Conservation (phyloP, 352 stramenopile species). For the Phytophthora pini region DNA sequence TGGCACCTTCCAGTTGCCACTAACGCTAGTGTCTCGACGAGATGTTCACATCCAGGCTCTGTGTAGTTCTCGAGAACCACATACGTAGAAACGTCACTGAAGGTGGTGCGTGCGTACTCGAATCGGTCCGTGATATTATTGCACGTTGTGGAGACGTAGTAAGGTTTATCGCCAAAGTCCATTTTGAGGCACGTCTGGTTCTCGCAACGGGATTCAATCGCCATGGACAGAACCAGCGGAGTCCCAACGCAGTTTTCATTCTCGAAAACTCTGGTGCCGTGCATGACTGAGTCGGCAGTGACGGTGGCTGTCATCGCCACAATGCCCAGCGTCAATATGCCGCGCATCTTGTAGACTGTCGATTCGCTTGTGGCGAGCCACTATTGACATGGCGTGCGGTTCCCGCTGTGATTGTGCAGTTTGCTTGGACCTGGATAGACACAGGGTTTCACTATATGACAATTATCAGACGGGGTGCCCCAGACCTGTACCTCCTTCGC, state of each 20-base stretch:
- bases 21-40: not conserved
- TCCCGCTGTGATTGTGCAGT: no score
- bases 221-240: not conserved
- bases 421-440: no score
- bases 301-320: not conserved
- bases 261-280: no score
- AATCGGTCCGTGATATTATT: not conserved
- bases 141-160: not conserved
- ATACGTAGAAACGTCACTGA: not conserved
- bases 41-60: not conserved
- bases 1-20: not conserved
- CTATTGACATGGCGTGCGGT: no score
- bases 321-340: not conserved
- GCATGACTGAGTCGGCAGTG: not conserved
- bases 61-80: conserved; percentile 1
- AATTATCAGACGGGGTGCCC: no score
- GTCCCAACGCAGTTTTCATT: no score
- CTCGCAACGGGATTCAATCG: not conserved
- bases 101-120: not conserved
- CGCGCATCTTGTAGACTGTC: no score
- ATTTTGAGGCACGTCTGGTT: no score
- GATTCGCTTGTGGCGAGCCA: not conserved
- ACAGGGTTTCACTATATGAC: no score
- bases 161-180: not conserved
- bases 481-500: no score